Evolutionary conservation across 2,329 filamentous ascomycete genomes (phyloP).

Genomic region (Neonectria magnoliae): DNA sequence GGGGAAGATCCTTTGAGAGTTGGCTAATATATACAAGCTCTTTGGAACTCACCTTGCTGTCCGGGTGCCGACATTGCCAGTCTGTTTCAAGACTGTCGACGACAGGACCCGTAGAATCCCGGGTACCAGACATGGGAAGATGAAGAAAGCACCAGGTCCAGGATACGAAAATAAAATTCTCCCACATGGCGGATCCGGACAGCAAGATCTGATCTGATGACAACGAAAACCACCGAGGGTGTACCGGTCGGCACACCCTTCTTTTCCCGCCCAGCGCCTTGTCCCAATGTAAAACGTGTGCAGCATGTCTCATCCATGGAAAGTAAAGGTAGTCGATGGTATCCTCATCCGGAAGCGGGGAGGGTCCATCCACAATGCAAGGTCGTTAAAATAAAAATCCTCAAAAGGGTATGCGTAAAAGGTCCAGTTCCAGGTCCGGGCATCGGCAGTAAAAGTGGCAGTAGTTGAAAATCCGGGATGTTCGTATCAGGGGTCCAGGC

Average conservation of each 20-base stretch:
- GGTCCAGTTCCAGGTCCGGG: constrained; percentile 33
- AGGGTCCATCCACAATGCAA: constrained; percentile 42
- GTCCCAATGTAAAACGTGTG: constrained; percentile 45
- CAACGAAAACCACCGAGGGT: constrained; percentile 40
- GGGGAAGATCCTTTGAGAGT: constrained; percentile 51
- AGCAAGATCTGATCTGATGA: constrained; percentile 44
- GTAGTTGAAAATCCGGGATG: constrained; percentile 39
- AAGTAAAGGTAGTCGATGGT: constrained; percentile 41
- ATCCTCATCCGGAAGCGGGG: constrained; percentile 36
- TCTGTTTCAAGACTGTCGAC: constrained; percentile 42
- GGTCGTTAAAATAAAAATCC: constrained; percentile 40
- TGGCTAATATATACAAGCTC: constrained; percentile 64
- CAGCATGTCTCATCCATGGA: constrained; percentile 48
- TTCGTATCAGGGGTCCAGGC: constrained; percentile 36
- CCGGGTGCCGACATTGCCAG: constrained; percentile 53
- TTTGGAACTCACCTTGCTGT: constrained; percentile 64
- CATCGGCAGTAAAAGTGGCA: constrained; percentile 37
- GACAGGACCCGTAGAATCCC: constrained; percentile 41
- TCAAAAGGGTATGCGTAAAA: constrained; percentile 33
- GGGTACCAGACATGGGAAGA: constrained; percentile 35
- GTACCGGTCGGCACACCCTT: constrained; percentile 35
- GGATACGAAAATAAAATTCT: constrained; percentile 45
- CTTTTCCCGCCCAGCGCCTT: constrained; percentile 47
- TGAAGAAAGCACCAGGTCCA: constrained; percentile 44
- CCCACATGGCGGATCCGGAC: constrained; percentile 46